phyloP scores from a whole-genome alignment of 2,329 filamentous ascomycete species.

The Paraphaeosphaeria sporulosa region DNA sequence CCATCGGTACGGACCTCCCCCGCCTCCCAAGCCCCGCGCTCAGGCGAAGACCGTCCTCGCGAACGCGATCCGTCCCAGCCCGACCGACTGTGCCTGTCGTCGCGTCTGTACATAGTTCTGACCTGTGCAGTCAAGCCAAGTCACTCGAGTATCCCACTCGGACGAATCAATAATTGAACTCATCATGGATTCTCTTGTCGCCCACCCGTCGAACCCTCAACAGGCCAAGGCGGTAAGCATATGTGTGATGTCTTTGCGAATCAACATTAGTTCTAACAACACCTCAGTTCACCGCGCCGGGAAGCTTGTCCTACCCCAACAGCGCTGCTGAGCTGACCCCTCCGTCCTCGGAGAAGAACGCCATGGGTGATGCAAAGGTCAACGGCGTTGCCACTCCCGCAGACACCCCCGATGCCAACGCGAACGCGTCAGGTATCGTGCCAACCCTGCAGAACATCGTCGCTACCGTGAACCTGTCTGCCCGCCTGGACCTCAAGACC shows the following conservation, averaged over 20 bases:
- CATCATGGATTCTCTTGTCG: slow-evolving; percentile 87
- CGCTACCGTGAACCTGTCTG: slow-evolving; percentile 99
- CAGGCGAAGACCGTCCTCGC: slow-evolving; percentile 45
- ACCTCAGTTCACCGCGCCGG: slow-evolving; percentile 76
- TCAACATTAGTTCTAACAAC: slow-evolving; percentile 31
- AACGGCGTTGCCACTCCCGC: slow-evolving; percentile 87
- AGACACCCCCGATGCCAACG: slow-evolving; percentile 79
- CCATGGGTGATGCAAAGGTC: slow-evolving; percentile 57
- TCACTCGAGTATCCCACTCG: slow-evolving; percentile 38
- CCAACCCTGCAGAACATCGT: slow-evolving; percentile 76
- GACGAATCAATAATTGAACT: slow-evolving; percentile 29
- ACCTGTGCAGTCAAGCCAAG: slow-evolving; percentile 44
- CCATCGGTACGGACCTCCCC: slow-evolving; percentile 61
- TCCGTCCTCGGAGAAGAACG: slow-evolving; percentile 75
- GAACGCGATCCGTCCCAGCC: slow-evolving; percentile 37
- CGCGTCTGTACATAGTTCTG: slow-evolving; percentile 37
- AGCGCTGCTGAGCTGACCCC: slow-evolving; percentile 78
- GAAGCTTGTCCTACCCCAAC: slow-evolving; percentile 90
- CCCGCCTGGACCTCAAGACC: slow-evolving; percentile 96
- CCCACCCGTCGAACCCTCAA: slow-evolving; percentile 87
- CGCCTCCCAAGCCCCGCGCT: slow-evolving; percentile 24
- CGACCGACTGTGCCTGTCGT: slow-evolving; percentile 35
- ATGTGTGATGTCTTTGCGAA: slow-evolving; percentile 29
- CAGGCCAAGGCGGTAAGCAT: slow-evolving; percentile 79
- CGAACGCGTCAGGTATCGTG: slow-evolving; percentile 79